Conservation (phyloP, 1,284 basidiomycete species). For the Tilletia caries region DNA sequence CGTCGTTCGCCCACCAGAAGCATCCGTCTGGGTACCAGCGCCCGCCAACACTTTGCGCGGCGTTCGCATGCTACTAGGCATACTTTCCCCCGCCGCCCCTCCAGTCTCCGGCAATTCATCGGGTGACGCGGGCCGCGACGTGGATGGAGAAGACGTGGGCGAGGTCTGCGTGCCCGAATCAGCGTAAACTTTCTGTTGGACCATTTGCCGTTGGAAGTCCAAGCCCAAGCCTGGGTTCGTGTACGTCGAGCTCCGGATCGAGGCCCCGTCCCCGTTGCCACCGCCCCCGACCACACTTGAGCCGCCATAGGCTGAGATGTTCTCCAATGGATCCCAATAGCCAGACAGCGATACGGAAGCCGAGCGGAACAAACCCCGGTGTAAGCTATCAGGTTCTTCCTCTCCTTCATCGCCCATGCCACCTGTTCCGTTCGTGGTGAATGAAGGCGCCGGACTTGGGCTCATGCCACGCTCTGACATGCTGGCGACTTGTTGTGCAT, state of each 20-base stretch:
- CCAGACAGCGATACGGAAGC: slow-evolving; percentile 19
- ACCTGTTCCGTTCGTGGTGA: neutral
- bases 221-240: slow-evolving; percentile 15
- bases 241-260: slow-evolving; percentile 1
- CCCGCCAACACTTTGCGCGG: slow-evolving; percentile 13
- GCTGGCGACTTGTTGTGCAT: slow-evolving; percentile 21
- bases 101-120: slow-evolving; percentile 30
- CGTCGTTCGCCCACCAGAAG: neutral
- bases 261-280: slow-evolving; percentile 14
- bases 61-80: slow-evolving; percentile 46
- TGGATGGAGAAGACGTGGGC: slow-evolving; percentile 70
- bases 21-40: slow-evolving; percentile 17
- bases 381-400: neutral
- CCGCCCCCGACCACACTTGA: neutral
- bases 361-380: slow-evolving; percentile 1
- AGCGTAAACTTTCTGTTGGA: slow-evolving; percentile 25
- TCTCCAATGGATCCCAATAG: slow-evolving; percentile 10
- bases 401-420: slow-evolving; percentile 18
- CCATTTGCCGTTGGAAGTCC: neutral
- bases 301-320: neutral
- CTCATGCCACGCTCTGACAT: slow-evolving; percentile 9
- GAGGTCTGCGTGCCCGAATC: slow-evolving; percentile 39
- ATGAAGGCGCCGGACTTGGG: neutral
- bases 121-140: slow-evolving; percentile 66
- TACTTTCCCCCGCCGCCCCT: neutral